Evolutionary conservation across 192 early-diverging fungal genomes (phyloP).

Genomic region (Diversispora epigaea): DNA sequence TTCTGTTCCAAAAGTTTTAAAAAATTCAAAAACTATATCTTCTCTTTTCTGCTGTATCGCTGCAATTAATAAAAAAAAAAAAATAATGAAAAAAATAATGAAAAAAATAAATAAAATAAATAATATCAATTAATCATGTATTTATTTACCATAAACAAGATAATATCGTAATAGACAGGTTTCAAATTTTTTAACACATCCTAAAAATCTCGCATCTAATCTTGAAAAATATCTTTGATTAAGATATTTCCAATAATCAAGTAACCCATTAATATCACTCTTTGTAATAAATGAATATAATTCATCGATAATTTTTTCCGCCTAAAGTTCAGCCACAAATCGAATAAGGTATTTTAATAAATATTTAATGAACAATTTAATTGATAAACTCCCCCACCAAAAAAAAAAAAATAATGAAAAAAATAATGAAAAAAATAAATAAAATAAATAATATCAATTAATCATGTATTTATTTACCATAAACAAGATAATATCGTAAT

Average conservation of each 20-base stretch:
- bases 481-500: slow-evolving; percentile 58
- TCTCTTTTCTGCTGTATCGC: slow-evolving; percentile 57
- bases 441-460: no score
- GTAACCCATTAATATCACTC: slow-evolving; percentile 52
- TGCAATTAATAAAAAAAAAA: slow-evolving; percentile 30
- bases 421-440: not conserved
- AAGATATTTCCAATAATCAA: slow-evolving; percentile 63
- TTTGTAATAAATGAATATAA: slow-evolving; percentile 46
- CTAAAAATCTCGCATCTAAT: slow-evolving; percentile 56
- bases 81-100: not conserved
- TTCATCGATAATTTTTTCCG: slow-evolving; percentile 66
- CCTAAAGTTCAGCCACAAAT: slow-evolving; percentile 34
- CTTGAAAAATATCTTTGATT: slow-evolving; percentile 65
- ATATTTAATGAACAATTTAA: not conserved
- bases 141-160: slow-evolving; percentile 54
- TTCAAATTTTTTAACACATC: slow-evolving; percentile 61
- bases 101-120: no score
- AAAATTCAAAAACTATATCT: slow-evolving; percentile 60
- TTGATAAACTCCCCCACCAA: not conserved
- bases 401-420: not conserved
- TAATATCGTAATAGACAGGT: slow-evolving; percentile 59
- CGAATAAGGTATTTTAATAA: not conserved
- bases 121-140: not conserved
- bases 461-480: slow-evolving; percentile 45
- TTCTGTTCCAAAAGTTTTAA: slow-evolving; percentile 58